A percentile compares a stretch with the other conserved stretches of the same genome.
Conservation (phyloP, 2,329 filamentous ascomycete species). For the Talaromyces sp. region DNA sequence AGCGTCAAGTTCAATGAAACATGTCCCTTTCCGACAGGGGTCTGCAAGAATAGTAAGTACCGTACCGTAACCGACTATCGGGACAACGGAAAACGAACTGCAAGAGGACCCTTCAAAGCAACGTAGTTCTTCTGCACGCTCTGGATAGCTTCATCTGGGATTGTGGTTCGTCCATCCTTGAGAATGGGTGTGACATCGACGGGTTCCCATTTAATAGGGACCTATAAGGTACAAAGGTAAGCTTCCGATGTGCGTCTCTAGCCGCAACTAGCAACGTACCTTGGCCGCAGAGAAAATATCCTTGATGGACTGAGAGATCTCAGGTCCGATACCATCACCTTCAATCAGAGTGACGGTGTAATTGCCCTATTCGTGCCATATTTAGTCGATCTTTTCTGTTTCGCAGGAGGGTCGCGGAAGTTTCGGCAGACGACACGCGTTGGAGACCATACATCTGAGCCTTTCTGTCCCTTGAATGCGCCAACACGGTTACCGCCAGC, state of each 20-base stretch:
- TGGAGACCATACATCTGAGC: slow-evolving; percentile 67
- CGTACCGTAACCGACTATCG: not conserved
- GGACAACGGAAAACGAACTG: slow-evolving; percentile 58
- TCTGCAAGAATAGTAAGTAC: slow-evolving; percentile 53
- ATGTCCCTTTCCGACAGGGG: slow-evolving; percentile 96
- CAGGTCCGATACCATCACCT: slow-evolving; percentile 97
- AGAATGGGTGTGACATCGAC: slow-evolving; percentile 92
- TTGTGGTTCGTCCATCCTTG: slow-evolving; percentile 93
- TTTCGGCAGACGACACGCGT: slow-evolving; percentile 19
- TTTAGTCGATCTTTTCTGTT: slow-evolving; percentile 8
- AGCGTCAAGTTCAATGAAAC: slow-evolving; percentile 98
- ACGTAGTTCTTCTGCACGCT: slow-evolving; percentile 96
- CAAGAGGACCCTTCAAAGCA: slow-evolving; percentile 95
- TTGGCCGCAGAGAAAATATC: slow-evolving; percentile 96
- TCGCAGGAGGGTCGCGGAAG: slow-evolving; percentile 10
- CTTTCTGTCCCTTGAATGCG: slow-evolving; percentile 90
- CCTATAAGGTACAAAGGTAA: slow-evolving; percentile 49
- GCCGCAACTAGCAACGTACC: slow-evolving; percentile 49
- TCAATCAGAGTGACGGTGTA: slow-evolving; percentile 97
- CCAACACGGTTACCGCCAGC: slow-evolving; percentile 69
- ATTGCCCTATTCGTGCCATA: slow-evolving; percentile 65
- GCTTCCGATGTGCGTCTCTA: slow-evolving; percentile 33
- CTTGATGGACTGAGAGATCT: slow-evolving; percentile 97
- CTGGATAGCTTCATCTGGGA: slow-evolving; percentile 86
- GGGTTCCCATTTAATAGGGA: slow-evolving; percentile 93